phyloP scores from a whole-genome alignment of 495 filamentous ascomycete species.

The Trichoderma orchidacearum region DNA sequence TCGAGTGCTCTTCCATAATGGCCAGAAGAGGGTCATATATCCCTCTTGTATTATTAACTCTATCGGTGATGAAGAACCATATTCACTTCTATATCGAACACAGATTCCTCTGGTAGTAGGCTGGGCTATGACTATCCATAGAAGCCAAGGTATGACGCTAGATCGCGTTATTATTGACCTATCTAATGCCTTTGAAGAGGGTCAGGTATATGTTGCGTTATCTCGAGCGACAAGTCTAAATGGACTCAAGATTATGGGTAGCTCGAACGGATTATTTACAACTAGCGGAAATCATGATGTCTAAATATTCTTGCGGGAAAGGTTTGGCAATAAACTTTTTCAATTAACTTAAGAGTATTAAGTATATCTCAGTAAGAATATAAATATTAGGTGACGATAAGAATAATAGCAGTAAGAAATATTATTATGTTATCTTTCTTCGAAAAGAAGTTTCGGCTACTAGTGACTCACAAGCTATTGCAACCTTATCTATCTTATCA shows the following conservation, averaged over 20 bases:
- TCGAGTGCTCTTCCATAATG: slow-evolving; percentile 55
- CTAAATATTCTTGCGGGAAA: slow-evolving; percentile 11
- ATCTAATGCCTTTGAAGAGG: slow-evolving; percentile 75
- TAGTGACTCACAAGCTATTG: too few species aligned
- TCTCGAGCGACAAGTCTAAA: slow-evolving; percentile 67
- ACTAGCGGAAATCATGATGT: slow-evolving; percentile 15
- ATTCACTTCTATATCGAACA: slow-evolving; percentile 58
- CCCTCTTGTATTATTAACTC: slow-evolving; percentile 33
- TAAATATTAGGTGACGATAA: too few species aligned
- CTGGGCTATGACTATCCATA: slow-evolving; percentile 92
- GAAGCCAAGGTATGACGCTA: slow-evolving; percentile 87
- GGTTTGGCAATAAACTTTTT: slow-evolving; percentile 7
- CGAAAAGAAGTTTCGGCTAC: too few species aligned
- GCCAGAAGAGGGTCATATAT: slow-evolving; percentile 21
- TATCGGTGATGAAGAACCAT: slow-evolving; percentile 29
- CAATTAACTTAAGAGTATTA: background rate
- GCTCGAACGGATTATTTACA: slow-evolving; percentile 7
- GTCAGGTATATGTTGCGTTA: slow-evolving; percentile 70
- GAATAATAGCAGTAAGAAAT: too few species aligned
- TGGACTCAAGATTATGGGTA: slow-evolving; percentile 42
- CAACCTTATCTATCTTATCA: too few species aligned
- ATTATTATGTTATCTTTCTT: too few species aligned
- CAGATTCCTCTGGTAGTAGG: slow-evolving; percentile 78
- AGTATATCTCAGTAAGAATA: background rate
- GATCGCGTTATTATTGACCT: slow-evolving; percentile 85